Percentiles rank a stretch among this genome's conserved stretches.
Evolutionary conservation across 352 stramenopile species (phyloP).

Genomic region (Phytophthora citrophthora): DNA sequence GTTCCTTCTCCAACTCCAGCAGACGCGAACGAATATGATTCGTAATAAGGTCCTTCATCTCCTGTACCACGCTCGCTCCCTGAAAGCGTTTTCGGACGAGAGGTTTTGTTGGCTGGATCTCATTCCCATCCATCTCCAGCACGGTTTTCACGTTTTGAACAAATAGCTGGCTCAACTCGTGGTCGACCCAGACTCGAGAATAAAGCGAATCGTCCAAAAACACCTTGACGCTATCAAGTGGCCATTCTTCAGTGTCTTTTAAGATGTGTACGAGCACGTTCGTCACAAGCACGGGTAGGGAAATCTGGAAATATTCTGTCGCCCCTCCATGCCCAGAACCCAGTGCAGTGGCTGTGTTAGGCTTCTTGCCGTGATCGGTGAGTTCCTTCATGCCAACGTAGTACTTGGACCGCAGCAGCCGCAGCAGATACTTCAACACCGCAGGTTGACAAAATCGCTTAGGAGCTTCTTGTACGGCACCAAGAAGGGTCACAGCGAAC

Average conservation of each 20-base stretch:
- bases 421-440: slow-evolving; percentile 81
- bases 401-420: slow-evolving; percentile 83
- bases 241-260: slow-evolving; percentile 67
- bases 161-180: slow-evolving; percentile 81
- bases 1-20: slow-evolving; percentile 75
- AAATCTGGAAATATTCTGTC: slow-evolving; percentile 54
- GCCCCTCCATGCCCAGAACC: slow-evolving; percentile 26
- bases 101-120: slow-evolving; percentile 20
- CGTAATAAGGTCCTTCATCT: slow-evolving; percentile 71
- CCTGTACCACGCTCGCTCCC: slow-evolving; percentile 40
- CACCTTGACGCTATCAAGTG: slow-evolving; percentile 86
- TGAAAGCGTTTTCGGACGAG: slow-evolving; percentile 58
- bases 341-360: slow-evolving; percentile 18
- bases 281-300: slow-evolving; percentile 71
- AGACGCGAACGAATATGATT: slow-evolving; percentile 73
- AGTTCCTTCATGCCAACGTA: slow-evolving; percentile 61
- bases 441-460: slow-evolving; percentile 58
- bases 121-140: slow-evolving; percentile 31
- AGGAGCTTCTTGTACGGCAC: slow-evolving; percentile 60
- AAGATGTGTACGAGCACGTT: slow-evolving; percentile 77
- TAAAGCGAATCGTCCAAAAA: slow-evolving; percentile 88
- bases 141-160: slow-evolving; percentile 84
- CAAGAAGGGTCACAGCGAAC: slow-evolving; percentile 65
- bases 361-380: slow-evolving; percentile 38
- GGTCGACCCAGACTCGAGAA: slow-evolving; percentile 83